Evolutionary conservation across 2,329 filamentous ascomycete species (phyloP), one percentile per base, ranked within the genome.

Genomic region (Paraconiothyrium brasiliense): DNA sequence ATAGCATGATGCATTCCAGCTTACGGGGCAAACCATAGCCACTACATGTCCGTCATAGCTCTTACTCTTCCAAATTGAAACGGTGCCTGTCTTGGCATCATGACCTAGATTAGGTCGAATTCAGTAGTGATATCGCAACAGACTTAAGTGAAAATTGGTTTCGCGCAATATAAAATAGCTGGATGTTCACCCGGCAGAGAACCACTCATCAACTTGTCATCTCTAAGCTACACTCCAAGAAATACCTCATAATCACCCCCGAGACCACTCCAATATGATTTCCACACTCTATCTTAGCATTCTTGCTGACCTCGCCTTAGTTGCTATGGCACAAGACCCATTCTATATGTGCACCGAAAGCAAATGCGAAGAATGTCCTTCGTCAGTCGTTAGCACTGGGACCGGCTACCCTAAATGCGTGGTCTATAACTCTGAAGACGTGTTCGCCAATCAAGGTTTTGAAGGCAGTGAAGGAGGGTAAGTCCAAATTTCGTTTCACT

Each of bases 271-370:
- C 48, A 51, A 14, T n/a, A 51, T 51, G 30, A 6, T 22, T 51
- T 11, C 48, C 20, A 51, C 27, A 7, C 14, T 8, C 48, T 51
- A 51, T 35, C 13, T 51, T 27, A 37, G 9, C 30, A 35, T 35
- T 37, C 48, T 51, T 20, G 3, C 48, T n/a, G 48, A 13, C 48
- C 11, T 51, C 14, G 30, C 30, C 48, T 35, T 30, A 11, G 30
- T 51, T 14, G 27, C 48, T 20, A 22, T 37, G 10, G 48, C 48
- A 51, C 48, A 51, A 20, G 48, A 51, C 32, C 48, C 48, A 8
- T 51, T 51, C 30, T 51, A 51, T n/a, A 51, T 51, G 48, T 51
- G 48, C 32, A 51, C 30, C 13, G 48, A 51, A 16, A 51, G 16
- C 14, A 51, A 35, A 27, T 51, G 48, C 30, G 27, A 51, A 14